Evolutionary conservation across 1,284 basidiomycete species (phyloP).

Genomic region (Apiotrichum veenhuisii): DNA sequence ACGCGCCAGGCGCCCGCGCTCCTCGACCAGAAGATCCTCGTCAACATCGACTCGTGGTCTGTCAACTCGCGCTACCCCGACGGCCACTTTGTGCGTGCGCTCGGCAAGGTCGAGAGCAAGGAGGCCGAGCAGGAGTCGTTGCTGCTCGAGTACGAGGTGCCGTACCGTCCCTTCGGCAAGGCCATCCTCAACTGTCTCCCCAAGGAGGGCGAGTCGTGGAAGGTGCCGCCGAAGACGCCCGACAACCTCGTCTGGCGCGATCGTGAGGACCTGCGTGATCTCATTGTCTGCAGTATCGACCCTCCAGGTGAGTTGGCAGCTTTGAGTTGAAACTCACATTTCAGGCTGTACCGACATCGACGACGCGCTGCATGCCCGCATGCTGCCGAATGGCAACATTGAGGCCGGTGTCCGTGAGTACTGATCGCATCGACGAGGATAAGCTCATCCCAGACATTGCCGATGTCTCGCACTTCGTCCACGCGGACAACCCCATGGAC

Average conservation of each 20-base stretch:
- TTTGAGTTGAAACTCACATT: not conserved
- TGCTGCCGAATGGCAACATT: conserved; percentile 87
- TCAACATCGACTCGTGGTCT: conserved; percentile 92
- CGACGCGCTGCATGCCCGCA: conserved; percentile 92
- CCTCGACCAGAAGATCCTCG: conserved; percentile 90
- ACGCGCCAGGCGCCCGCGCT: conserved; percentile 89
- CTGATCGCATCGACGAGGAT: no score
- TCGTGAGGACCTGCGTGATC: conserved; percentile 79
- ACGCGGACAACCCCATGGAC: conserved; percentile 93
- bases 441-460: conserved; percentile 71
- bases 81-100: conserved; percentile 91
- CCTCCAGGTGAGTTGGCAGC: conserved; percentile 65
- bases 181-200: conserved; percentile 92
- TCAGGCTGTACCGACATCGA: conserved; percentile 96
- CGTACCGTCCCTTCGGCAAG: conserved; percentile 92
- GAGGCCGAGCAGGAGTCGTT: conserved; percentile 95
- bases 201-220: conserved; percentile 83
- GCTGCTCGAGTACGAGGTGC: conserved; percentile 92
- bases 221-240: conserved; percentile 73
- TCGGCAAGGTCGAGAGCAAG: conserved; percentile 88
- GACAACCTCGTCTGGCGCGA: conserved; percentile 68
- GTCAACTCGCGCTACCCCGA: conserved; percentile 85
- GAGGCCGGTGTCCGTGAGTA: conserved; percentile 95
- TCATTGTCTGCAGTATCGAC: conserved; percentile 94
- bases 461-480: conserved; percentile 96